These are phyloP conservation scores for Chloranthus sessilifolius DNA, from an alignment of 164 flowering plant genomes.

Conservation along the genomic window DNA sequence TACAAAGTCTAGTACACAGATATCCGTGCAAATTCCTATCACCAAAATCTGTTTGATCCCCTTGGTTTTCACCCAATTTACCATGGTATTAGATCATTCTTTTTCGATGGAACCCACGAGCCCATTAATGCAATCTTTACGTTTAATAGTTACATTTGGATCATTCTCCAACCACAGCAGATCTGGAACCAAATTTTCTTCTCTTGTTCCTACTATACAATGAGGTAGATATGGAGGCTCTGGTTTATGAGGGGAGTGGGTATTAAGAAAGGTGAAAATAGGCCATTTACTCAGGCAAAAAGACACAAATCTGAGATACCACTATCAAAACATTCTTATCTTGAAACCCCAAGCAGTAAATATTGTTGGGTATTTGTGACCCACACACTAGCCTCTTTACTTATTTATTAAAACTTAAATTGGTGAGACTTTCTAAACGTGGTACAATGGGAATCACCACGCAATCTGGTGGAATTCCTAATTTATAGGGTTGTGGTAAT, in stretches of 20 bases:
- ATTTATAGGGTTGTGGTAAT: too few relatives aligned
- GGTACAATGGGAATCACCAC: too few relatives aligned
- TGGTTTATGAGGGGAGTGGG: constrained; percentile 81
- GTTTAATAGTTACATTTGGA: constrained; percentile 55
- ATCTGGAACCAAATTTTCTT: constrained; percentile 45
- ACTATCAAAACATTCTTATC: too few relatives aligned
- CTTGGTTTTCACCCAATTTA: constrained; percentile 70
- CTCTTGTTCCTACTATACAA: constrained; percentile 79
- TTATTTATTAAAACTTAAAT: too few relatives aligned
- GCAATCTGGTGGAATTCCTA: too few relatives aligned
- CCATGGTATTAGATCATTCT: constrained; percentile 80
- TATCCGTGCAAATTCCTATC: constrained; percentile 89
- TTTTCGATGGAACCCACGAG: constrained; percentile 66
- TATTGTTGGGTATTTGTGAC: too few relatives aligned
- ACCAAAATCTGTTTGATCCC: constrained; percentile 80
- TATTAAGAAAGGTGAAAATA: constrained; percentile 65
- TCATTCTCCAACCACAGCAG: constrained; percentile 77
- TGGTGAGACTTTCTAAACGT: too few relatives aligned
- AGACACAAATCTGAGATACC: too few relatives aligned
- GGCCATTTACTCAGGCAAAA: constrained; percentile 87
- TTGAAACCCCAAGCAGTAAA: too few relatives aligned
- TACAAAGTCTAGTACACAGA: constrained; percentile 86
- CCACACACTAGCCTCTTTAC: too few relatives aligned
- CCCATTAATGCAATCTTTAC: constrained; percentile 88
- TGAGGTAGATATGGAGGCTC: constrained; percentile 93